These are phyloP conservation scores for Cladosporium sphaerospermum DNA, from an alignment of 2,329 filamentous ascomycete genomes.

Conservation along the genomic window DNA sequence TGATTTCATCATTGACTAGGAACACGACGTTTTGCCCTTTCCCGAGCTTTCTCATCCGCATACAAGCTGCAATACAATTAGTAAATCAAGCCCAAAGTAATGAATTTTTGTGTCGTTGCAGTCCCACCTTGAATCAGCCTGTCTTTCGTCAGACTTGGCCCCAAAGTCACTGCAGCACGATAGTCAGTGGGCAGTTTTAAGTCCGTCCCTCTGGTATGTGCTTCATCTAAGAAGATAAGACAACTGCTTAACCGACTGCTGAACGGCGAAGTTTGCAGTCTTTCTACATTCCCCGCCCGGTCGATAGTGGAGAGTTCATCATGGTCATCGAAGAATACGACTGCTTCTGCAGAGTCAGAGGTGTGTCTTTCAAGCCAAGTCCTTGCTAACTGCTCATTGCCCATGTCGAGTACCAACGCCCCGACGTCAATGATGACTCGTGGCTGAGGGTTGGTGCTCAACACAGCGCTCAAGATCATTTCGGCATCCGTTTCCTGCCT, in stretches of 20 bases:
- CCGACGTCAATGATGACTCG: conserved; percentile 66
- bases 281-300: conserved; percentile 40
- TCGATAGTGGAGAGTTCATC: conserved; percentile 53
- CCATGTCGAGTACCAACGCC: conserved; percentile 60
- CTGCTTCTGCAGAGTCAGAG: conserved; percentile 34
- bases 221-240: conserved; percentile 63
- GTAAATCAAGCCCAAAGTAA: too few relatives aligned
- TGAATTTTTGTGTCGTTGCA: too few relatives aligned
- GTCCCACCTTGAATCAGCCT: conserved; percentile 62
- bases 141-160: conserved; percentile 61
- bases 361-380: conserved; percentile 47
- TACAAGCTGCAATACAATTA: too few relatives aligned
- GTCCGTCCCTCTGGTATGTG: conserved; percentile 65
- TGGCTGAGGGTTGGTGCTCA: conserved; percentile 33
- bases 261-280: conserved; percentile 55
- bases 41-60: conserved; percentile 65
- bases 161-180: conserved; percentile 62
- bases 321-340: conserved; percentile 52
- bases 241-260: conserved; percentile 51
- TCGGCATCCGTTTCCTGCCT: conserved; percentile 14
- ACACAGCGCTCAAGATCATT: conserved; percentile 43
- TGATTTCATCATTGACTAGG: conserved; percentile 54
- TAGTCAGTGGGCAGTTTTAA: conserved; percentile 54
- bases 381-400: conserved; percentile 49
- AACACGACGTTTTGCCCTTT: conserved; percentile 61